Conservation (phyloP, 116 monocot species). For the Posidonia oceanica region DNA sequence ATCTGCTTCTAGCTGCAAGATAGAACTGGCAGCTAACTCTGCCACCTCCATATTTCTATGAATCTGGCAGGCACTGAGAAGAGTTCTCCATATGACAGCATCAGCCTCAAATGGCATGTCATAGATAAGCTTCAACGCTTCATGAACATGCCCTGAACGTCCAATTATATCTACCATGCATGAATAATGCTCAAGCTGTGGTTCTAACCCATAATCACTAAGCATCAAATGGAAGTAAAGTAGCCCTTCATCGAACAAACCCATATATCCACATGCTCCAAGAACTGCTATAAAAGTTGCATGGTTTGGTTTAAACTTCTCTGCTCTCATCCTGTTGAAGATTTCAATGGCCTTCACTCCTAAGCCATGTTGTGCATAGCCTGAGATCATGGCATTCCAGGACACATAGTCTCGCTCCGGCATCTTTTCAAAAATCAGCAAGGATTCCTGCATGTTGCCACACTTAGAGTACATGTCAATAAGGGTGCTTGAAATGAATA, state of each 20-base stretch:
- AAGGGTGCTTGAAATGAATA: conserved; percentile 69
- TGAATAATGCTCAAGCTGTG: conserved; percentile 80
- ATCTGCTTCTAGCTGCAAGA: conserved; percentile 57
- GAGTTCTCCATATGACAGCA: conserved; percentile 76
- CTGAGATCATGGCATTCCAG: conserved; percentile 86
- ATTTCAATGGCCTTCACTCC: conserved; percentile 45
- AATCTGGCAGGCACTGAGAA: conserved; percentile 53
- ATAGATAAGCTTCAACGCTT: conserved; percentile 47
- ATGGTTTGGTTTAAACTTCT: conserved; percentile 52
- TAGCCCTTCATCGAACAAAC: conserved; percentile 45
- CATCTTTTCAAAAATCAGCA: conserved; percentile 45
- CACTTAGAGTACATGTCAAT: conserved; percentile 95
- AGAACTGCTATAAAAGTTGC: conserved; percentile 85
- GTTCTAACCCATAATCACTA: conserved; percentile 38
- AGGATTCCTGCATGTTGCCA: conserved; percentile 69
- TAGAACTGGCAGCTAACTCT: conserved; percentile 40
- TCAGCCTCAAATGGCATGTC: conserved; percentile 67
- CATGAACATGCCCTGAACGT: conserved; percentile 28
- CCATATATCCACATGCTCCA: conserved; percentile 71
- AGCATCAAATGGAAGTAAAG: conserved; percentile 55
- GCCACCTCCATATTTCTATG: conserved; percentile 47
- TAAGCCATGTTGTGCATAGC: conserved; percentile 70
- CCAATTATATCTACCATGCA: conserved; percentile 82
- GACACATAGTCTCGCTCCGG: conserved; percentile 46
- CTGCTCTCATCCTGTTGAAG: conserved; percentile 56